Base-by-base conservation (phyloP, 345 rosid genomes). In the Sonneratia alba region DNA sequence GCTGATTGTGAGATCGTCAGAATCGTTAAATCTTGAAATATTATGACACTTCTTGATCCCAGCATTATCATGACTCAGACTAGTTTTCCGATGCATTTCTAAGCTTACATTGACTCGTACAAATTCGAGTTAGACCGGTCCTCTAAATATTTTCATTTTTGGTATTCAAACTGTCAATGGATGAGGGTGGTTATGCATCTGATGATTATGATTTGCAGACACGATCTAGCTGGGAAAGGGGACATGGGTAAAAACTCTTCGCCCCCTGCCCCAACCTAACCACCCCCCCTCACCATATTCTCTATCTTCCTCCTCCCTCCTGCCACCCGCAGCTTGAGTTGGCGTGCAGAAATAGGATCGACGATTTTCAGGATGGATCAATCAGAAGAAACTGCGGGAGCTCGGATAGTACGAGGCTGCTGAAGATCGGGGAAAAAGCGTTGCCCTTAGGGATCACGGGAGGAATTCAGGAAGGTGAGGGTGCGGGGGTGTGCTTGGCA, bases 311-410 rank as follows among this genome's bases (percentile, higher is more conserved):
- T 24, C 51, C 51, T 9, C 6, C 51, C 5, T 47, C 27, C 65
- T 61, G 6, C 11, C 36, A 61, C 14, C 11, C 36, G 70, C 69
- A 68, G 70, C 19, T 68, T 43, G 56, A 68, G 69, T 67, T 38
- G 22, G 79, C 74, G 78, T 74, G 53, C 70, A 76, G 81, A 49
- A 74, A 4, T 71, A 56, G 73, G 67, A 73, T 76, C 79, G 78
- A 75, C 74, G 80, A 77, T 27, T 77, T 73, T 63, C 78, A 72
- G 40, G 69, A 21, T 70, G 51, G 24, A 59, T 59, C 64, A 27
- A 27, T 27, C 74, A 48, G 56, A 69, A 37, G 40, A 53, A 27
- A 1, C 27, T 36, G 37, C 15, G 40, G 24, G 18, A 42, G 51
- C 51, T 40, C 15, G 38, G 42, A 40, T 40, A 27, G 70, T 36